Evolutionary conservation across 306 rosid species (phyloP).

Genomic region (Vigna reflexopilosa): DNA sequence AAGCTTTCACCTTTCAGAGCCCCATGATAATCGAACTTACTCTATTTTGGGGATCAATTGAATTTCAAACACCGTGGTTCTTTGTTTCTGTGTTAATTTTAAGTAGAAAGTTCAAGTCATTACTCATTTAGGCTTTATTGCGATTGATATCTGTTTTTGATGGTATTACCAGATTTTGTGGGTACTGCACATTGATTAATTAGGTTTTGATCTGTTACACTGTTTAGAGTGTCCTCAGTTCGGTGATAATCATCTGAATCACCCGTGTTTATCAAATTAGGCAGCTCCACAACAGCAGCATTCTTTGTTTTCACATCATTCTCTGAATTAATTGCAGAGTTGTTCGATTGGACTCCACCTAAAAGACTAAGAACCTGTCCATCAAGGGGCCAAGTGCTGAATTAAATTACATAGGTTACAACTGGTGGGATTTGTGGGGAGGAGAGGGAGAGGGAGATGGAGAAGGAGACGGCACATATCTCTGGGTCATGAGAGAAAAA

Average conservation of each 20-base stretch:
- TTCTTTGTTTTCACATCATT: conserved; percentile 55
- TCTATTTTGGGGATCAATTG: conserved; percentile 16
- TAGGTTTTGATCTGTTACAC: conserved; percentile 21
- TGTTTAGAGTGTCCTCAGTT: conserved; percentile 48
- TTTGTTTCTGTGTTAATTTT: neutral
- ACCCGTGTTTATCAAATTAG: conserved; percentile 85
- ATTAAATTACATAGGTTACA: conserved; percentile 20
- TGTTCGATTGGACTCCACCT: conserved; percentile 70
- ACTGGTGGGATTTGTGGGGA: too few relatives aligned
- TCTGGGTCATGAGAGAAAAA: too few relatives aligned
- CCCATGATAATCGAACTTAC: conserved; percentile 1
- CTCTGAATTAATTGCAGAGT: conserved; percentile 55
- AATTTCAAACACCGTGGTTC: neutral
- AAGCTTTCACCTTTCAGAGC: conserved; percentile 8
- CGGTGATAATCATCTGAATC: conserved; percentile 58
- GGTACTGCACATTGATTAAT: neutral
- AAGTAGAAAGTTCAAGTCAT: neutral
- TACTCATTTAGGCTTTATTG: conserved; percentile 15
- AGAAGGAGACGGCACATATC: too few relatives aligned
- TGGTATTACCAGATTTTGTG: neutral
- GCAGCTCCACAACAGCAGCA: conserved; percentile 60
- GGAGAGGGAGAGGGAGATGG: too few relatives aligned
- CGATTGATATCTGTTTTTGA: conserved; percentile 1
- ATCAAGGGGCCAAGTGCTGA: conserved; percentile 42
- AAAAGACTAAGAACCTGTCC: conserved; percentile 81